phyloP scores from a whole-genome alignment of 805 yeast species.

The Pichia rugopelliculosa region DNA sequence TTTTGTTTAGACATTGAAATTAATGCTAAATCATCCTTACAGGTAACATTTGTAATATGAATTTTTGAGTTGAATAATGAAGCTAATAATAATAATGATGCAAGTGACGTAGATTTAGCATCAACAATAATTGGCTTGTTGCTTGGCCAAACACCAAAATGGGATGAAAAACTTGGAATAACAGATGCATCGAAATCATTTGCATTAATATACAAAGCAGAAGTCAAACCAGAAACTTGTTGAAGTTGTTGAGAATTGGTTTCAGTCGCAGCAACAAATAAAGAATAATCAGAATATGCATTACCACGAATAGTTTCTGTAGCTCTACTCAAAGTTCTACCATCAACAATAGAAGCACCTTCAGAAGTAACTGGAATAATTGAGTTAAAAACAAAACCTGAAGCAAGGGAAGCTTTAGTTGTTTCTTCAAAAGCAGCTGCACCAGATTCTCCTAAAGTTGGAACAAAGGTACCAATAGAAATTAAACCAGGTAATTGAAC shows the following conservation, averaged over 20 bases:
- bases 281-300: conserved; percentile 74
- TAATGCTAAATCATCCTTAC: conserved; percentile 73
- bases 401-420: conserved; percentile 62
- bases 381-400: conserved; percentile 86
- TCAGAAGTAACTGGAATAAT: conserved; percentile 64
- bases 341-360: conserved; percentile 60
- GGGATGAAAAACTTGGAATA: conserved; percentile 72
- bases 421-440: conserved; percentile 56
- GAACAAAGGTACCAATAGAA: conserved; percentile 72
- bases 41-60: conserved; percentile 81
- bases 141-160: conserved; percentile 78
- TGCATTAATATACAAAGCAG: conserved; percentile 76
- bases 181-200: conserved; percentile 60
- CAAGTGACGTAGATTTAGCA: conserved; percentile 85
- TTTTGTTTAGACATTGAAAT: conserved; percentile 80
- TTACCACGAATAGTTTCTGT: conserved; percentile 45
- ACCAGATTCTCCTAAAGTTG: conserved; percentile 47
- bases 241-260: conserved; percentile 55
- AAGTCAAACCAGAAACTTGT: conserved; percentile 58
- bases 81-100: conserved; percentile 85
- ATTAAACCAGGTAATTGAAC: conserved; percentile 80
- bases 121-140: conserved; percentile 83
- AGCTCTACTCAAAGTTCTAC: conserved; percentile 58
- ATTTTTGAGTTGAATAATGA: conserved; percentile 78
- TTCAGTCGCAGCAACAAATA: conserved; percentile 77